Conservation (phyloP, 2,329 filamentous ascomycete species). For the Apiospora saccharicola region DNA sequence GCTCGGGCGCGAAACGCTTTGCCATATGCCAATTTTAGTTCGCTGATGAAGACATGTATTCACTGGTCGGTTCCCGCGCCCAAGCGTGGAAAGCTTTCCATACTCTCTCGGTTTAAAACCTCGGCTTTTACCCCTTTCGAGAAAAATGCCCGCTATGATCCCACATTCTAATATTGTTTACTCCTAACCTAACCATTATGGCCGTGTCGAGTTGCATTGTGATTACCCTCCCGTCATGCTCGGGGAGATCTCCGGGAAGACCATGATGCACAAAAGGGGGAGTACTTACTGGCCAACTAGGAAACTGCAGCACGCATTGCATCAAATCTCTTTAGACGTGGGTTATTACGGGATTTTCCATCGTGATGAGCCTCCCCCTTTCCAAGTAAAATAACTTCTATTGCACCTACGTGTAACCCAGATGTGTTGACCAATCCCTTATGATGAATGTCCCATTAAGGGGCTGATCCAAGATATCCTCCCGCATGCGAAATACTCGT, state of each 20-base stretch:
- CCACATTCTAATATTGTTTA: too few species aligned
- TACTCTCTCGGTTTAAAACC: not conserved
- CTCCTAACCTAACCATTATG: not conserved
- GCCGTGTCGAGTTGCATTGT: not conserved
- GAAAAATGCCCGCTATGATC: not conserved
- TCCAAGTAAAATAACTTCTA: not conserved
- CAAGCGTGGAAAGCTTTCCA: not conserved
- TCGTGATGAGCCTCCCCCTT: not conserved
- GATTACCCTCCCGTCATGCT: not conserved
- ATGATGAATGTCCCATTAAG: not conserved
- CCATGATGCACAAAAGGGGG: not conserved
- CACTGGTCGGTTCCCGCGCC: not conserved
- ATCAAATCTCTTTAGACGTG: constrained; percentile 1
- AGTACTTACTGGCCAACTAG: not conserved
- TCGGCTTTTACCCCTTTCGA: not conserved
- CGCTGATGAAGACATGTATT: not conserved
- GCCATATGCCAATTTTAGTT: not conserved
- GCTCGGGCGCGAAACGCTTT: not conserved
- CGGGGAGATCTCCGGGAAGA: not conserved
- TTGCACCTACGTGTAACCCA: not conserved
- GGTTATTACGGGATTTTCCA: not conserved
- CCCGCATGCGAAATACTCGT: too few species aligned
- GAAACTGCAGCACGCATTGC: not conserved
- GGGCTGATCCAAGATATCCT: too few species aligned
- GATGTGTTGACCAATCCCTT: not conserved